Evolutionary conservation across 352 stramenopile genomes (phyloP), one percentile per base, ranked within the genome.

Genomic region (Globisporangium spiculum): DNA sequence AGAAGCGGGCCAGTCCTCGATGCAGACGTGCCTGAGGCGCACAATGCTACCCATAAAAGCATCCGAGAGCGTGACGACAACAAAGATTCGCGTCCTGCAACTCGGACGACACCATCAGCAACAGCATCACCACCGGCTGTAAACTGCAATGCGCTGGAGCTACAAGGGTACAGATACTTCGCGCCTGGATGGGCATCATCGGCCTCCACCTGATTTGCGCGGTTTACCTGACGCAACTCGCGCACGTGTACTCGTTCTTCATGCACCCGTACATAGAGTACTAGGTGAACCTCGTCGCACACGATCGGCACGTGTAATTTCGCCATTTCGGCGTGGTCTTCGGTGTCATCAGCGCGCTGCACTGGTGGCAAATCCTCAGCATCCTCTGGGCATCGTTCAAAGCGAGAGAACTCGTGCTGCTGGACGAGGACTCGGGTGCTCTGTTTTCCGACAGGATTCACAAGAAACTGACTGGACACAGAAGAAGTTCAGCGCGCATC

Each of bases 291-390:
- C 41, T 68, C 5, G 24, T 30, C 4, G 38, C 38, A 4, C 16
- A 38, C 30, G 53, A 63, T 22, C 53, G 26, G 10, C 20, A 63
- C 32, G 16, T 32, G 18, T 60, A 60, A 22, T 20, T 66, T 12
- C 20, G 12, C 2, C 48, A 52, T 26, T 12, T n/a, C 12, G 18
- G 50, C 5, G n/a, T 41, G 20, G 26, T 16, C 0, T 32, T 63
- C 8, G 7, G 10, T 4, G 0, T 20, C 63, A n/a, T 68, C 53
- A 20, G 22, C 0, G 63, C 36, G 24, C 38, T 62, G 24, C 53
- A 68, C 53, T 68, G 36, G n/a, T 67, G 48, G 61, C 48, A 54
- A 36, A n/a, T 67, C 2, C 1, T 52, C 6, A 16, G 24, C 50
- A 67, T 36, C 12, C 0, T 27, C 1, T 60, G 32, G n/a, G 14